phyloP scores from a whole-genome alignment of 352 stramenopile genomes.

The Blastocystis sp. region DNA sequence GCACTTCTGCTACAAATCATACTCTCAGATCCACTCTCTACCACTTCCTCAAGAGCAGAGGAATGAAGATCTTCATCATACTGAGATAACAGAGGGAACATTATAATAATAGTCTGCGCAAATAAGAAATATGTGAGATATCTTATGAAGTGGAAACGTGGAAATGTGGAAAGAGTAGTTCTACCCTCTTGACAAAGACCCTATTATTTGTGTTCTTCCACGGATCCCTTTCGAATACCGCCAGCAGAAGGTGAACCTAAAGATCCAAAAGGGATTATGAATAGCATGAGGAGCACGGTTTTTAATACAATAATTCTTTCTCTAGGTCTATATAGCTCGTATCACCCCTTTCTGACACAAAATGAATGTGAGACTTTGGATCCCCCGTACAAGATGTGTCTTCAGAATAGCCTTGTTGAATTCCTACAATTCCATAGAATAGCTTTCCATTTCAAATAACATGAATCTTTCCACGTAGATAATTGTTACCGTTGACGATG shows the following conservation, averaged over 20 bases:
- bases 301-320: too few species aligned
- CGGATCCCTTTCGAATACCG: too few species aligned
- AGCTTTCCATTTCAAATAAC: background rate
- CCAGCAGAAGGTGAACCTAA: too few species aligned
- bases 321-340: too few species aligned
- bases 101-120: too few species aligned
- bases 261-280: too few species aligned
- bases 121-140: background rate
- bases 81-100: conserved; percentile 4
- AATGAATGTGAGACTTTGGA: too few species aligned
- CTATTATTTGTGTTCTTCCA: too few species aligned
- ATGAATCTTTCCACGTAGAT: background rate
- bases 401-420: background rate
- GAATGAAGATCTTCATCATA: conserved; percentile 7
- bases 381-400: too few species aligned
- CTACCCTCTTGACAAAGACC: too few species aligned
- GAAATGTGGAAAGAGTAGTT: background rate
- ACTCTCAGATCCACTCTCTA: background rate
- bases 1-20: background rate
- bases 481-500: background rate
- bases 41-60: background rate
- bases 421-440: background rate
- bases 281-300: too few species aligned
- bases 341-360: too few species aligned
- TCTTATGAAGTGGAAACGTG: background rate